Conservation (phyloP, 345 rosid species). For the Corchorus olitorius region DNA sequence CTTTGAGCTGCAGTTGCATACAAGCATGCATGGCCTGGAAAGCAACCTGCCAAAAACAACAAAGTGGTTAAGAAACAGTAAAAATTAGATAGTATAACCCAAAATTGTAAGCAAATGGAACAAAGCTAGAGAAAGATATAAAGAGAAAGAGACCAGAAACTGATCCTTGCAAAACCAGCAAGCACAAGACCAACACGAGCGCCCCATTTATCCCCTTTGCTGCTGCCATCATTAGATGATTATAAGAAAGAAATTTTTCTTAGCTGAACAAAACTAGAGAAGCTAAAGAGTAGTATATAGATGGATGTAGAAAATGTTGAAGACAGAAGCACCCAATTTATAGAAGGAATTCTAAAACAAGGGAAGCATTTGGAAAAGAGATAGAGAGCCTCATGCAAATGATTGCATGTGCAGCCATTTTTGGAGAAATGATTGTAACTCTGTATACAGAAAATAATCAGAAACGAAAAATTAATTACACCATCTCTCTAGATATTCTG, state of each 20-base stretch:
- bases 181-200: conserved; percentile 34
- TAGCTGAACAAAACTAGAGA: neutral
- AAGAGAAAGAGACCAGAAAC: conserved; percentile 39
- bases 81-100: no score
- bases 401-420: conserved; percentile 64
- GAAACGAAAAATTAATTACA: neutral
- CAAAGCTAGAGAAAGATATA: neutral
- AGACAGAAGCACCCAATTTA: conserved; percentile 27
- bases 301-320: neutral
- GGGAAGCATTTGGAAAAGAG: neutral
- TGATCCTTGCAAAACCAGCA: conserved; percentile 30
- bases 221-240: conserved; percentile 26
- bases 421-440: conserved; percentile 33
- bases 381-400: conserved; percentile 30
- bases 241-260: neutral
- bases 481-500: conserved; percentile 15
- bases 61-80: neutral
- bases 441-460: neutral
- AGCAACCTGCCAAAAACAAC: conserved; percentile 23
- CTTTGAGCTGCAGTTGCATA: conserved; percentile 18
- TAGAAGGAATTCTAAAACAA: conserved; percentile 18
- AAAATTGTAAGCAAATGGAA: neutral
- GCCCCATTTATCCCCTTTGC: conserved; percentile 15
- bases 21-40: conserved; percentile 26
- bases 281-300: neutral